A percentile compares a stretch with the other conserved stretches of the same genome.
Conservation (phyloP, 345 rosid genomes). For the Lepidium didymum region DNA sequence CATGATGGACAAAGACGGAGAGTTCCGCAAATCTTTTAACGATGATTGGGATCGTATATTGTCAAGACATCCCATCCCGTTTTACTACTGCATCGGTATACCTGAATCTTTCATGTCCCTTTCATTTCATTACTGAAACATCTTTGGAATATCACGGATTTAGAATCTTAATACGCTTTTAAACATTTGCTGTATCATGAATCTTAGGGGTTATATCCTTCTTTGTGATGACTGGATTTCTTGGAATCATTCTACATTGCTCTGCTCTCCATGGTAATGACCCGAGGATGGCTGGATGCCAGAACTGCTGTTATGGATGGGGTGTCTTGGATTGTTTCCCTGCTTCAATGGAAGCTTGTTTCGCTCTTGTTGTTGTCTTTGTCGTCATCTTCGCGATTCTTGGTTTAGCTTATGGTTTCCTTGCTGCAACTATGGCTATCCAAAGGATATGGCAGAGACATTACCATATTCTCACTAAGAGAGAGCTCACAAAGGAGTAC, state of each 20-base stretch:
- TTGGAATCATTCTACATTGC: conserved; percentile 82
- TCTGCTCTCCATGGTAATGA: conserved; percentile 70
- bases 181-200: background rate
- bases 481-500: conserved; percentile 91
- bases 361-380: conserved; percentile 74
- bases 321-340: conserved; percentile 95
- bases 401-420: conserved; percentile 91
- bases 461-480: conserved; percentile 85
- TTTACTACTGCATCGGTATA: conserved; percentile 86
- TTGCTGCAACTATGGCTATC: conserved; percentile 88
- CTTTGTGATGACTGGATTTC: conserved; percentile 87
- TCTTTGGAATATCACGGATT: background rate
- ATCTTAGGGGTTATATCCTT: conserved; percentile 70
- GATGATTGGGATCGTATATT: conserved; percentile 91
- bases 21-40: conserved; percentile 82
- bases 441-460: conserved; percentile 97
- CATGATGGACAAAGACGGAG: conserved; percentile 89
- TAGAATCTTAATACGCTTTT: background rate
- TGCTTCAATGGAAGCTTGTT: conserved; percentile 93
- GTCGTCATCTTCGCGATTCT: conserved; percentile 84
- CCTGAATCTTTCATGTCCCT: background rate
- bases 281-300: conserved; percentile 90
- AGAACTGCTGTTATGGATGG: conserved; percentile 97
- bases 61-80: conserved; percentile 90
- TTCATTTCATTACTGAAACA: background rate